These are phyloP conservation scores for Naganishia albida DNA, from an alignment of 1,284 basidiomycete species.

Conservation along the genomic window DNA sequence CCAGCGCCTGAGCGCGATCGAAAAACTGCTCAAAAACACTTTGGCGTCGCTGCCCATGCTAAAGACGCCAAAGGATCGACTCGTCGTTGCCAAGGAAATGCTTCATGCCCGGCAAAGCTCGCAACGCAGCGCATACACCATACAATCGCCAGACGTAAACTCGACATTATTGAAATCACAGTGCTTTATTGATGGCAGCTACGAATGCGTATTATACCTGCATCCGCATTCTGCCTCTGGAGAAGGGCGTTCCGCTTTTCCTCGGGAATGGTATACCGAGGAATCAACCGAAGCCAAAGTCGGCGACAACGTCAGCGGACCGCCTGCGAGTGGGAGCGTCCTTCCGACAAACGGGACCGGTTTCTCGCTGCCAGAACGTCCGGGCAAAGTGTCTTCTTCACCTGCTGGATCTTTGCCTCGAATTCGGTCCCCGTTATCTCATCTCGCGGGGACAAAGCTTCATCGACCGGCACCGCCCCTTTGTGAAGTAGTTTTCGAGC, in stretches of 20 bases:
- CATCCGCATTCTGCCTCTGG: background rate
- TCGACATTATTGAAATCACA: constrained; percentile 16
- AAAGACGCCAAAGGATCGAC: constrained; percentile 12
- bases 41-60: constrained; percentile 15
- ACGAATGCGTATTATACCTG: constrained; percentile 13
- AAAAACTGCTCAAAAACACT: constrained; percentile 51
- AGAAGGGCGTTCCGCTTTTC: background rate
- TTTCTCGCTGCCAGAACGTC: background rate
- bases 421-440: constrained; percentile 19
- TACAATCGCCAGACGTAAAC: background rate
- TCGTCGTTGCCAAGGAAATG: constrained; percentile 20
- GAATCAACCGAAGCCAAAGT: background rate
- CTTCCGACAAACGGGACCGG: background rate
- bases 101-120: constrained; percentile 17
- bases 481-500: constrained; percentile 18
- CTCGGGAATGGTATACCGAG: background rate
- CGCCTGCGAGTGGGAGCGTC: background rate
- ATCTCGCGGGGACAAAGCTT: background rate
- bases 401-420: constrained; percentile 7
- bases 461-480: background rate
- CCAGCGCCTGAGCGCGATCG: constrained; percentile 68
- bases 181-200: constrained; percentile 14
- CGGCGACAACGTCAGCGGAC: background rate
- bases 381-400: background rate
- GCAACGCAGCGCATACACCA: constrained; percentile 4